Evolutionary conservation across 2,329 filamentous ascomycete species (phyloP), one percentile per base, ranked within the genome.

Genomic region (Neonectria faginata): DNA sequence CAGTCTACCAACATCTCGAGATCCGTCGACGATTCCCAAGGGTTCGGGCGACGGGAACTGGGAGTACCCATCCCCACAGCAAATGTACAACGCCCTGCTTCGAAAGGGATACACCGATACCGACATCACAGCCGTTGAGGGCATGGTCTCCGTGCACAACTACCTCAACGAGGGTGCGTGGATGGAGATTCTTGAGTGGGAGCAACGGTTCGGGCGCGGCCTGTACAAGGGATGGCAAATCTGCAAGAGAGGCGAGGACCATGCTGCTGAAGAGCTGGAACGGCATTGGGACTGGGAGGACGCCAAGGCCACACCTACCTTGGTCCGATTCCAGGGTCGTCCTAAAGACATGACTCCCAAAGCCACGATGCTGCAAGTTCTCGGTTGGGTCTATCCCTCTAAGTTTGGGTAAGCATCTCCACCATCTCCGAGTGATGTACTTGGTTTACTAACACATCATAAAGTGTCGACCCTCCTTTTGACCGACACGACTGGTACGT

Each of bases 81-180:
- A 99, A 80, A 99, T 99, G 96, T 99, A 98, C 85, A 98, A 99
- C 76, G 96, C 96, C 8, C 91, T 99, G 81, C 83, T 98, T 66
- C 91, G 96, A 68, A 99, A 99, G 81, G 96, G 96, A 63, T 96
- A 97, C 80, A 94, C 92, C 0, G 94, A 98, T 77, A 98, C 96
- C 0, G 94, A 97, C 60, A 88, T 93, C 59, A 96, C 95, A 20
- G 94, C 94, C 3, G 94, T 99, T 14, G 94, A 97, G 80, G 90
- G 91, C 75, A 99, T 99, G 96, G 96, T 99, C 6, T 92, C 93
- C 0, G 93, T 98, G 11, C 96, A 99, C 84, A 99, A 99, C 80
- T 98, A 97, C 75, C 80, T 99, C 64, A 99, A 99, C 78, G 96
- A 99, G 79, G 96, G 96, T 68, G 96, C 96, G 8, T 99, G 96